Evolutionary conservation across 805 yeast genomes (phyloP).

Genomic region (Lipomyces kockii): DNA sequence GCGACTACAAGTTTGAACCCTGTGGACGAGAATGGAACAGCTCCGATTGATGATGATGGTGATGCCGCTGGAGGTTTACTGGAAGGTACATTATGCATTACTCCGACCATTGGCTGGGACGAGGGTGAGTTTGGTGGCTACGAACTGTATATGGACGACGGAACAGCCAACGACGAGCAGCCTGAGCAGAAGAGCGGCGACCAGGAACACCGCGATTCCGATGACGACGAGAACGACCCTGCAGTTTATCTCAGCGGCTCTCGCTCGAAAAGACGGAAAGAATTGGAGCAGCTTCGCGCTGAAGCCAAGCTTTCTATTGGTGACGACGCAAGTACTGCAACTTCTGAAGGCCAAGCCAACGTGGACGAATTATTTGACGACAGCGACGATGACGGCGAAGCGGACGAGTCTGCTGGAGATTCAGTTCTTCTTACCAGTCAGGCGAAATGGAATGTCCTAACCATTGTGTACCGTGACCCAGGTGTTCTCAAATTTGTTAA

Average conservation of each 20-base stretch:
- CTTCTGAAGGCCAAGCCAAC: conserved; percentile 49
- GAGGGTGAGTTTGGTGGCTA: conserved; percentile 84
- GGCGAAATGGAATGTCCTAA: conserved; percentile 82
- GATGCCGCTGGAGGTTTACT: conserved; percentile 54
- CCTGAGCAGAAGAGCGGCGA: conserved; percentile 51
- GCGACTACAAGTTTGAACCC: conserved; percentile 63
- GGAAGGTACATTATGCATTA: conserved; percentile 81
- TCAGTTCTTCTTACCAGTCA: conserved; percentile 78
- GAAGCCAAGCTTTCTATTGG: conserved; percentile 15
- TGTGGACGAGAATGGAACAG: conserved; percentile 37
- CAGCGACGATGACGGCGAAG: conserved; percentile 66
- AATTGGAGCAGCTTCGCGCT: conserved; percentile 22
- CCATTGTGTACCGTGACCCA: conserved; percentile 79
- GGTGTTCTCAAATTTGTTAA: conserved; percentile 89
- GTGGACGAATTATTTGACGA: conserved; percentile 48
- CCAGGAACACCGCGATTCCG: conserved; percentile 5
- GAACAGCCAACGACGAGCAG: conserved; percentile 52
- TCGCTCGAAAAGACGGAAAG: conserved; percentile 22
- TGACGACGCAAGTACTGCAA: conserved; percentile 45
- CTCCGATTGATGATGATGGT: conserved; percentile 43
- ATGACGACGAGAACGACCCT: conserved; percentile 34
- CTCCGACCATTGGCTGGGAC: conserved; percentile 85
- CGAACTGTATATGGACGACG: conserved; percentile 73
- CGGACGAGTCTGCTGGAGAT: conserved; percentile 65
- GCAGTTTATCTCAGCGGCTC: conserved; percentile 38